These are phyloP conservation scores for Penicillium flavigenum DNA, from an alignment of 495 filamentous ascomycete species.

Conservation along the genomic window DNA sequence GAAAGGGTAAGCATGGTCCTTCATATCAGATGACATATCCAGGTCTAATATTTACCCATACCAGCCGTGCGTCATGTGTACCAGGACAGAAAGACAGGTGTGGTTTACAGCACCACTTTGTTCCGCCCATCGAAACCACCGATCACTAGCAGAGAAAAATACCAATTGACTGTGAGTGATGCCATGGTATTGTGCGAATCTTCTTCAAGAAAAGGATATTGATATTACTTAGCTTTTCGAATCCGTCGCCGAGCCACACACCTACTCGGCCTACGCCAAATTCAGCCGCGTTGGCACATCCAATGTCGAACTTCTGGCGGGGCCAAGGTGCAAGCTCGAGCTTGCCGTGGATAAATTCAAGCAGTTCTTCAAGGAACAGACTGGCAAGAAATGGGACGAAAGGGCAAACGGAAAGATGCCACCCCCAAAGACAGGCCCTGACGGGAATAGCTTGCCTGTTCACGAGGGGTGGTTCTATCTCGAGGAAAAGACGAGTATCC, in stretches of 20 bases:
- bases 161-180: constrained; percentile 31
- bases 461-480: constrained; percentile 39
- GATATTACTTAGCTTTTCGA: constrained; percentile 50
- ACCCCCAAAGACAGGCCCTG: constrained; percentile 18
- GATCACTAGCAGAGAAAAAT: constrained; percentile 7
- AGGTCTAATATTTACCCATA: constrained; percentile 1
- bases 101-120: constrained; percentile 23
- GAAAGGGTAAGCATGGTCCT: background rate
- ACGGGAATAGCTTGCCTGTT: constrained; percentile 29
- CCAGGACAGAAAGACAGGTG: constrained; percentile 13
- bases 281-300: constrained; percentile 34
- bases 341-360: constrained; percentile 49
- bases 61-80: constrained; percentile 30
- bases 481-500: constrained; percentile 20
- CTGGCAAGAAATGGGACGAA: constrained; percentile 56
- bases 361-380: constrained; percentile 56
- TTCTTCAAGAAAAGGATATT: background rate
- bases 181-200: background rate
- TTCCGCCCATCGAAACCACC: constrained; percentile 14
- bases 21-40: background rate
- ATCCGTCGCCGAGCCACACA: constrained; percentile 43
- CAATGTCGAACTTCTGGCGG: constrained; percentile 31
- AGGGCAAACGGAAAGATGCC: constrained; percentile 28
- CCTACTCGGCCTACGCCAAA: constrained; percentile 44
- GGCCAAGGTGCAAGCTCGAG: constrained; percentile 29